phyloP scores from a whole-genome alignment of 1,284 basidiomycete genomes.

The Cerioporus squamosus region DNA sequence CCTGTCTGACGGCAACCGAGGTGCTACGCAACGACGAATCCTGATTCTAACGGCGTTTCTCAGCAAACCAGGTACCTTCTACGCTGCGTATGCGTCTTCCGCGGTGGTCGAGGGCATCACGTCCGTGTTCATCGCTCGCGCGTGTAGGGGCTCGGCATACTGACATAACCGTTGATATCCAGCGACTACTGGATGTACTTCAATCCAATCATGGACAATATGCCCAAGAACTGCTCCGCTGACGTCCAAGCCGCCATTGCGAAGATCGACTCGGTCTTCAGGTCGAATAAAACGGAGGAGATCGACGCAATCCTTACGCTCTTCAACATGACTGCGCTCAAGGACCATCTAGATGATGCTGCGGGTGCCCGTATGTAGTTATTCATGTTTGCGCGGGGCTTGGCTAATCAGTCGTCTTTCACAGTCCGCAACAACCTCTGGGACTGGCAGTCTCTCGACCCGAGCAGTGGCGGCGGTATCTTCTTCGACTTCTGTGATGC shows the following conservation, averaged over 20 bases:
- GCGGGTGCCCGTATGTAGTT: constrained; percentile 54
- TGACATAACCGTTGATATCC: not conserved
- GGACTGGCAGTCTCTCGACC: constrained; percentile 62
- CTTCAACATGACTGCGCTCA: constrained; percentile 60
- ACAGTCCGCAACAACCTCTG: constrained; percentile 56
- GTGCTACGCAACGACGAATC: too few species aligned
- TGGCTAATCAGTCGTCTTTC: not conserved
- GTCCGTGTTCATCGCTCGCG: constrained; percentile 38
- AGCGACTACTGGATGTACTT: constrained; percentile 72
- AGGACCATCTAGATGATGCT: constrained; percentile 66
- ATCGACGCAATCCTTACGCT: constrained; percentile 56
- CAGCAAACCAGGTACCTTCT: constrained; percentile 70
- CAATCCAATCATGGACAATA: constrained; percentile 67
- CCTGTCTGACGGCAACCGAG: not conserved
- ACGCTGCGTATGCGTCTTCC: constrained; percentile 72
- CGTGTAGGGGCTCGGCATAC: too few species aligned
- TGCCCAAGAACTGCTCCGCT: constrained; percentile 75
- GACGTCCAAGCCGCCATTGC: constrained; percentile 68
- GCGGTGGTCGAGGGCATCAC: constrained; percentile 71
- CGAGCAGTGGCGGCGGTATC: constrained; percentile 42
- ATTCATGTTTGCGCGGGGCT: not conserved
- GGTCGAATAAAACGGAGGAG: constrained; percentile 43
- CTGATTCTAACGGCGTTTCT: not conserved
- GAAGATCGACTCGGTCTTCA: constrained; percentile 63
- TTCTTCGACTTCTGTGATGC: constrained; percentile 80